phyloP scores from a whole-genome alignment of 2,329 filamentous ascomycete species.

The Metarhizium humberi region DNA sequence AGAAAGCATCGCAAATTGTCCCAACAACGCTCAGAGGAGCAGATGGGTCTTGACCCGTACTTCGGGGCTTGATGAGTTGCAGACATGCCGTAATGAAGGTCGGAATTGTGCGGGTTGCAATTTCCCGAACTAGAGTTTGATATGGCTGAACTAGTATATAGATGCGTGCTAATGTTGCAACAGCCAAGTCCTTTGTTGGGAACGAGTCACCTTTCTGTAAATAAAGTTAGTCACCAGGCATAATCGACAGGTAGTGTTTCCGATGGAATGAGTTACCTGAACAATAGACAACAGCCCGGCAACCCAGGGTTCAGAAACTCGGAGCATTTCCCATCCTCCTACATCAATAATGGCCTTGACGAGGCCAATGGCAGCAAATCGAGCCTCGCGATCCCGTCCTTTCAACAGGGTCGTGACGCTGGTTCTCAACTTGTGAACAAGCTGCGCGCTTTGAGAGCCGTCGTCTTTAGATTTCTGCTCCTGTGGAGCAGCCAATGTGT shows the following conservation, averaged over 20 bases:
- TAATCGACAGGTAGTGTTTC: neutral
- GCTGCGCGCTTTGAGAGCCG: slow-evolving; percentile 53
- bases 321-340: slow-evolving; percentile 75
- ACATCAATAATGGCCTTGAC: slow-evolving; percentile 75
- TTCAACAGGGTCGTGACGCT: slow-evolving; percentile 69
- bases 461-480: slow-evolving; percentile 53
- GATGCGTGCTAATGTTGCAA: slow-evolving; percentile 73
- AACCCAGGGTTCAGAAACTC: slow-evolving; percentile 66
- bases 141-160: slow-evolving; percentile 76
- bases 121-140: slow-evolving; percentile 75
- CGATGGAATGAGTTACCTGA: slow-evolving; percentile 39
- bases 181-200: slow-evolving; percentile 64
- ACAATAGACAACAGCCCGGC: slow-evolving; percentile 65
- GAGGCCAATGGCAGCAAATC: slow-evolving; percentile 69
- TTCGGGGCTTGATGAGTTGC: slow-evolving; percentile 46
- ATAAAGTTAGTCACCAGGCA: slow-evolving; percentile 11
- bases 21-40: slow-evolving; percentile 46
- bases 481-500: slow-evolving; percentile 53
- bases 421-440: slow-evolving; percentile 75
- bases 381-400: slow-evolving; percentile 63
- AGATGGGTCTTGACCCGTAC: slow-evolving; percentile 15
- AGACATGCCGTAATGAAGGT: slow-evolving; percentile 66
- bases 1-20: slow-evolving; percentile 61
- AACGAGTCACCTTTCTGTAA: slow-evolving; percentile 65
- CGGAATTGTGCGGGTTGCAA: slow-evolving; percentile 74